These are phyloP conservation scores for Debaryomyces coudertii DNA, from an alignment of 1,139 yeast species.

Conservation along the genomic window DNA sequence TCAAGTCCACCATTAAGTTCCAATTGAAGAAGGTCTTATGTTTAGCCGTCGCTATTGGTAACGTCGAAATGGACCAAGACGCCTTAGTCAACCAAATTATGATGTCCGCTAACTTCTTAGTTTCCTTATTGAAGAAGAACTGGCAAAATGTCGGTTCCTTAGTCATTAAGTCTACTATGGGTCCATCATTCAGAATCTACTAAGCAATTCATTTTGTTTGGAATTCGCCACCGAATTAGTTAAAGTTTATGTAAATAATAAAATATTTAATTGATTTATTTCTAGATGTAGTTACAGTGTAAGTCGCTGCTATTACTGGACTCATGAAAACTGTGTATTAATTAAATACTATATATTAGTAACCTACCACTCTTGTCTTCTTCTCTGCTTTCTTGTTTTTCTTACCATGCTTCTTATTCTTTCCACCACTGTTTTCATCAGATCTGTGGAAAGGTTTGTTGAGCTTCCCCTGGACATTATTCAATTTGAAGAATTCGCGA, in stretches of 20 bases:
- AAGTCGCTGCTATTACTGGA: too few relatives aligned
- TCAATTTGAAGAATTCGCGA: slow-evolving; percentile 77
- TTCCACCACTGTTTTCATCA: slow-evolving; percentile 17
- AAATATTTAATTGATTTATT: slow-evolving; percentile 8
- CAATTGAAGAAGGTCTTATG: slow-evolving; percentile 96
- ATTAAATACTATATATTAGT: slow-evolving; percentile 20
- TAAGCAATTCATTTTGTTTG: slow-evolving; percentile 43
- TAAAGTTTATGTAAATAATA: slow-evolving; percentile 8
- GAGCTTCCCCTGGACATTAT: slow-evolving; percentile 62
- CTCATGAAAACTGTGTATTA: slow-evolving; percentile 1
- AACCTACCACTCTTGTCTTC: slow-evolving; percentile 47
- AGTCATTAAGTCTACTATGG: slow-evolving; percentile 99
- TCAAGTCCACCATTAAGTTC: slow-evolving; percentile 99
- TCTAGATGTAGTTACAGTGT: not conserved
- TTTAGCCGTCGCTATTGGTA: slow-evolving; percentile 95
- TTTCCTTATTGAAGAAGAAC: slow-evolving; percentile 99
- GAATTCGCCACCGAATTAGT: slow-evolving; percentile 5
- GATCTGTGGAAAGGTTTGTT: slow-evolving; percentile 72
- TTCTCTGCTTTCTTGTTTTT: slow-evolving; percentile 70
- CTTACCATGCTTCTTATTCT: slow-evolving; percentile 75
- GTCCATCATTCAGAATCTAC: slow-evolving; percentile 99
- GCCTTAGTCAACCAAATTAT: slow-evolving; percentile 95
- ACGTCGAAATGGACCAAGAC: slow-evolving; percentile 98
- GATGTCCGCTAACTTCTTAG: slow-evolving; percentile 99
- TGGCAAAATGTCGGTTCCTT: slow-evolving; percentile 99